Evolutionary conservation across 1,284 basidiomycete genomes (phyloP).

Genomic region (Ceratobasidium sp.): DNA sequence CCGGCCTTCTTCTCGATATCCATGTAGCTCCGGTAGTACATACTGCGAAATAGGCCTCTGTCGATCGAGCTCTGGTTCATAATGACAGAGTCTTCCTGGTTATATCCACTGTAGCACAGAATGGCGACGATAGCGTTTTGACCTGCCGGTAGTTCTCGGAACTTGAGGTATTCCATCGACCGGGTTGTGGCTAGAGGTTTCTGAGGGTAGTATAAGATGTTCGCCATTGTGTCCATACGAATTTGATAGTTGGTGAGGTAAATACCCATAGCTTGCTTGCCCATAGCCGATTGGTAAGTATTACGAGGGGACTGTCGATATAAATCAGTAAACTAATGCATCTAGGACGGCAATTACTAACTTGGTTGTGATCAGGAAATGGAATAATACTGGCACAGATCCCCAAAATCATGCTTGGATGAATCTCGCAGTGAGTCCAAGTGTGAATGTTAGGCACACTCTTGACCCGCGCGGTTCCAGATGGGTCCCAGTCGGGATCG

Average conservation of each 20-base stretch:
- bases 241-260: constrained; percentile 97
- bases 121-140: constrained; percentile 99
- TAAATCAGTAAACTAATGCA: constrained; percentile 40
- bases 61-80: constrained; percentile 99
- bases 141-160: constrained; percentile 96
- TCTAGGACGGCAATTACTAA: constrained; percentile 53
- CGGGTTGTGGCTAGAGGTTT: constrained; percentile 98
- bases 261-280: constrained; percentile 99
- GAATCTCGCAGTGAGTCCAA: constrained; percentile 99
- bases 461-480: constrained; percentile 85
- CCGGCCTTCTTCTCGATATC: constrained; percentile 98
- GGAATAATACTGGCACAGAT: constrained; percentile 99
- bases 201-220: constrained; percentile 98
- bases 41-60: constrained; percentile 96
- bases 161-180: constrained; percentile 98
- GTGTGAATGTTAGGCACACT: constrained; percentile 83
- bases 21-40: constrained; percentile 99
- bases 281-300: constrained; percentile 99
- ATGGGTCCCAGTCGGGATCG: constrained; percentile 74
- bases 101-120: constrained; percentile 98
- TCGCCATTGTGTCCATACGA: constrained; percentile 99
- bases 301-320: constrained; percentile 90
- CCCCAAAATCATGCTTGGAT: constrained; percentile 98
- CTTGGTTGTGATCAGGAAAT: constrained; percentile 99
- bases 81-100: constrained; percentile 99